A percentile compares a stretch with the other conserved stretches of the same genome.
Evolutionary conservation across 352 stramenopile genomes (phyloP).

Genomic region (Globisporangium splendens): DNA sequence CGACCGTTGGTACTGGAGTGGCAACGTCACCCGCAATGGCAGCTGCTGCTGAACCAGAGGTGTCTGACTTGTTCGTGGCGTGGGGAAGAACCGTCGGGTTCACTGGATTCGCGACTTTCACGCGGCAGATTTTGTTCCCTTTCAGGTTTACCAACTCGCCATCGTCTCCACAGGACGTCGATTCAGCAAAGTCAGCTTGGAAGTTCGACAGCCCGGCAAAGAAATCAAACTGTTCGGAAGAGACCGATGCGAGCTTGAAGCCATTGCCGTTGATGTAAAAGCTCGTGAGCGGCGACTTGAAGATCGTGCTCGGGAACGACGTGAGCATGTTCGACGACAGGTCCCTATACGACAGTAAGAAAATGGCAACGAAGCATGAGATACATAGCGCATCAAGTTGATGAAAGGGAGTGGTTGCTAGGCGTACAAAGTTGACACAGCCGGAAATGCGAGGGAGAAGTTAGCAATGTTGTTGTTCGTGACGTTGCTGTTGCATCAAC

Average conservation of each 20-base stretch:
- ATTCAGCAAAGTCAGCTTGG: constrained; percentile 44
- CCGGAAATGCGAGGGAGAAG: constrained; percentile 36
- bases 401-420: background rate
- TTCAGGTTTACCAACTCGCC: constrained; percentile 57
- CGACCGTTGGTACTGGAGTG: constrained; percentile 22
- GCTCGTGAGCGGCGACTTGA: constrained; percentile 41
- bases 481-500: constrained; percentile 35
- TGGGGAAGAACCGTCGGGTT: constrained; percentile 23
- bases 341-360: constrained; percentile 29
- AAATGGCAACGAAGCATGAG: background rate
- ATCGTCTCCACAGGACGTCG: constrained; percentile 32
- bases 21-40: background rate
- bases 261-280: constrained; percentile 45
- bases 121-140: constrained; percentile 47
- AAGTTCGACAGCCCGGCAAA: constrained; percentile 59
- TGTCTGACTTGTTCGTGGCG: constrained; percentile 11
- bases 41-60: constrained; percentile 2
- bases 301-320: constrained; percentile 42
- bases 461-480: constrained; percentile 38
- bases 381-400: background rate
- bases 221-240: constrained; percentile 59
- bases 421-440: constrained; percentile 41
- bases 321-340: constrained; percentile 47
- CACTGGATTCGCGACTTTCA: constrained; percentile 29
- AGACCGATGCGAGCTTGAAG: constrained; percentile 55